Evolutionary conservation across 106 monocot species (phyloP), one percentile per base, ranked within the genome.

Genomic region (Vanilla planifolia): DNA sequence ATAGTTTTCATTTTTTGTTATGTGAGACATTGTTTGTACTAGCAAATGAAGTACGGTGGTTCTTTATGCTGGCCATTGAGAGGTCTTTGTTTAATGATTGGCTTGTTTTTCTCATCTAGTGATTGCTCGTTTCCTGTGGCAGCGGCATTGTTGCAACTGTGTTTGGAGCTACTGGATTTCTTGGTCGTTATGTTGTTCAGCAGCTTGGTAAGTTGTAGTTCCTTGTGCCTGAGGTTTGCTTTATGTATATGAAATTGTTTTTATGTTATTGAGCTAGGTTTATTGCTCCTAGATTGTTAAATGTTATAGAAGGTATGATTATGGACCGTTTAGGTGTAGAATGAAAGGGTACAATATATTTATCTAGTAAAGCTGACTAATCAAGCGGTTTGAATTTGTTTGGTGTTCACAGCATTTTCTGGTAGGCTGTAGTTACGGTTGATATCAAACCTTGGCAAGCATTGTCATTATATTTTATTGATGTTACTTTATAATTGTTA

Each of bases 131-230:
- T 25, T 23, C 3, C 42, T 67, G 48, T 53, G 51, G 45, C 73
- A 99, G 98, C 83, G 92, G 98, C 33, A 88, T 99, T 63, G 77
- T 98, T 62, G 92, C 92, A 15, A 82, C 92, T 51, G 98, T 99
- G 20, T 98, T 99, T 71, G 98, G 98, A 70, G 92, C 98, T 71
- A 99, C 98, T 52, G 98, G 98, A 5, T 99, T 99, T 76, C 92
- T 99, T 69, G 98, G 98, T 29, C 81, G 98, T 23, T 99, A 99
- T 82, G 82, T 98, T 67, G 98, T 98, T 66, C 92, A 85, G 65
- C 98, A 88, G 65, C 88, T 99, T 46, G 98, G 92, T 99, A 46
- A 81, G 84, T 63, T 55, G 25, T 39, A 8, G 5, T 6, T 64
- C 20, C 42, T 55, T 1, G 3, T 36, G 39, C 9, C 1, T 26